These are phyloP conservation scores for Panaeolus cyanescens DNA, from an alignment of 768 basidiomycete species.

Conservation along the genomic window DNA sequence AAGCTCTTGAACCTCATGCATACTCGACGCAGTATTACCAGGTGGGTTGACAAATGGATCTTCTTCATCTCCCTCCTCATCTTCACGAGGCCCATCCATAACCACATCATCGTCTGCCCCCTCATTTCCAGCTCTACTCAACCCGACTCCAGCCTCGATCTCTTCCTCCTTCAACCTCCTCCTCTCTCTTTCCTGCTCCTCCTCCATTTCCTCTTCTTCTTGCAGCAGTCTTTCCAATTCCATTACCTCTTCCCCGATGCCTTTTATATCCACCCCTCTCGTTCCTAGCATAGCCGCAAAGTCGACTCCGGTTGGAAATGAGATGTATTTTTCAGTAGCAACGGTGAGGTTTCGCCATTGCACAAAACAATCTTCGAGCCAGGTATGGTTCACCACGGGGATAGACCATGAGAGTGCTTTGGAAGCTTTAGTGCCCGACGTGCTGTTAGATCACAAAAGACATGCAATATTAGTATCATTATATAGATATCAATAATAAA, in stretches of 20 bases:
- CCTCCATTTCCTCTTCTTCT: slow-evolving; percentile 14
- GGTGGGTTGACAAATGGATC: neutral
- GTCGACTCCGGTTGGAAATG: slow-evolving; percentile 69
- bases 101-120: slow-evolving; percentile 10
- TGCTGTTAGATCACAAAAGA: slow-evolving; percentile 23
- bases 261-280: slow-evolving; percentile 37
- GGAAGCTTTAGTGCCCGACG: slow-evolving; percentile 59
- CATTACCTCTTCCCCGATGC: slow-evolving; percentile 23
- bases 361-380: slow-evolving; percentile 89
- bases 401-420: slow-evolving; percentile 83
- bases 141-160: neutral
- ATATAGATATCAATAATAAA: slow-evolving; percentile 2
- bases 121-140: neutral
- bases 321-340: slow-evolving; percentile 65
- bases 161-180: slow-evolving; percentile 5
- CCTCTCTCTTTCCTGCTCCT: slow-evolving; percentile 12
- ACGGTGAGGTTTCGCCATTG: slow-evolving; percentile 74
- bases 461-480: neutral
- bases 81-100: slow-evolving; percentile 2
- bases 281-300: slow-evolving; percentile 51
- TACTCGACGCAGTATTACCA: neutral
- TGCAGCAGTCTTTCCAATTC: slow-evolving; percentile 15
- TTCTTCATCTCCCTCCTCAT: slow-evolving; percentile 6
- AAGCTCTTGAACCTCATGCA: slow-evolving; percentile 6
- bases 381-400: slow-evolving; percentile 85